phyloP scores from a whole-genome alignment of 495 filamentous ascomycete genomes.

The Terfezia boudieri region DNA sequence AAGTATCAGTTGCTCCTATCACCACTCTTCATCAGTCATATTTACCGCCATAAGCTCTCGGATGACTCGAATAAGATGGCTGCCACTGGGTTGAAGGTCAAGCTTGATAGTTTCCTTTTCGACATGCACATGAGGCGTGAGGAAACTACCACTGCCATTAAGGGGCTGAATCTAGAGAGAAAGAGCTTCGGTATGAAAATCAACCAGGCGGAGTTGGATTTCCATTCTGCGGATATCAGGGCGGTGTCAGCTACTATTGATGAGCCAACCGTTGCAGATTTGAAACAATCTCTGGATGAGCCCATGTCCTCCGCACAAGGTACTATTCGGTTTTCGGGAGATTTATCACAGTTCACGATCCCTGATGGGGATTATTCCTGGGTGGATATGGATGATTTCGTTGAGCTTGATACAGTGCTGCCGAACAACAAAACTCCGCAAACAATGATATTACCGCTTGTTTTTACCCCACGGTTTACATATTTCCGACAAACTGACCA shows the following conservation, averaged over 20 bases:
- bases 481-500: slow-evolving; percentile 98
- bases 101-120: slow-evolving; percentile 84
- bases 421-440: slow-evolving; percentile 78
- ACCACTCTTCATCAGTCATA: slow-evolving; percentile 80
- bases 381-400: slow-evolving; percentile 99
- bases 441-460: slow-evolving; percentile 79
- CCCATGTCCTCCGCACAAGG: slow-evolving; percentile 4
- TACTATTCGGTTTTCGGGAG: slow-evolving; percentile 29
- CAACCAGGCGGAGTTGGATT: slow-evolving; percentile 75
- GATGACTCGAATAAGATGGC: slow-evolving; percentile 73
- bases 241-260: slow-evolving; percentile 80
- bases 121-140: slow-evolving; percentile 90
- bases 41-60: slow-evolving; percentile 94
- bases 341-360: slow-evolving; percentile 79
- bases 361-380: slow-evolving; percentile 83
- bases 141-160: slow-evolving; percentile 47
- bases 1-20: slow-evolving; percentile 90
- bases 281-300: slow-evolving; percentile 41
- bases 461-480: slow-evolving; percentile 78
- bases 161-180: slow-evolving; percentile 44
- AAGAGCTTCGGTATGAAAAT: slow-evolving; percentile 86
- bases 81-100: slow-evolving; percentile 81
- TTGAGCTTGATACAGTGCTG: slow-evolving; percentile 88
- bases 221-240: slow-evolving; percentile 78
- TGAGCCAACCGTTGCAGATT: slow-evolving; percentile 49